A percentile compares a stretch with the other conserved stretches of the same genome.
Evolutionary conservation across 2,329 filamentous ascomycete genomes (phyloP).

Genomic region (Fusarium dimerum): DNA sequence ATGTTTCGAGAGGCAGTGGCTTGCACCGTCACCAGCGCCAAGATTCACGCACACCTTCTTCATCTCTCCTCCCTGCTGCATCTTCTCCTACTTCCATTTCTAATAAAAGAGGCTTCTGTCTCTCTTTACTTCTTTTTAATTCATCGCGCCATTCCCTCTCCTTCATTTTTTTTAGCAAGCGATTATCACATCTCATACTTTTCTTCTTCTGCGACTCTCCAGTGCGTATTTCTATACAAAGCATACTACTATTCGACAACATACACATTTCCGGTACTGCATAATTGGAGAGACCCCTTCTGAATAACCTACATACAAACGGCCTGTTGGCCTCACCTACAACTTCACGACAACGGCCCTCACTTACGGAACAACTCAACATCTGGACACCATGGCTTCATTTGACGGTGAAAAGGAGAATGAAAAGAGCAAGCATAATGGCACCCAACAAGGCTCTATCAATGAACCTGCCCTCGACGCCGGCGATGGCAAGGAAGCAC

Average conservation of each 20-base stretch:
- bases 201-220: background rate
- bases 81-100: background rate
- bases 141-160: slow-evolving; percentile 7
- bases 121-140: slow-evolving; percentile 2
- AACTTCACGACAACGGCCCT: too few species aligned
- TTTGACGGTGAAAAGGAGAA: slow-evolving; percentile 2
- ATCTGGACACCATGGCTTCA: background rate
- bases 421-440: background rate
- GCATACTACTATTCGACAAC: too few species aligned
- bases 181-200: too few species aligned
- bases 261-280: too few species aligned
- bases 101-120: background rate
- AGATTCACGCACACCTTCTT: slow-evolving; percentile 14
- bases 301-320: too few species aligned
- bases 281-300: too few species aligned
- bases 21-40: slow-evolving; percentile 4
- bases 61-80: background rate
- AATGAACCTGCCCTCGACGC: background rate
- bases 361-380: too few species aligned
- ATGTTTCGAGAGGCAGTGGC: background rate
- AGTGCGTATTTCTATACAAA: background rate
- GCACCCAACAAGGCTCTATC: background rate
- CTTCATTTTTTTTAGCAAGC: too few species aligned
- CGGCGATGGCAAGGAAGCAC: slow-evolving; percentile 3
- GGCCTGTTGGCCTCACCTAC: too few species aligned